Evolutionary conservation across 306 rosid species (phyloP), one percentile per base, ranked within the genome.

Genomic region (Luffa aegyptiaca): DNA sequence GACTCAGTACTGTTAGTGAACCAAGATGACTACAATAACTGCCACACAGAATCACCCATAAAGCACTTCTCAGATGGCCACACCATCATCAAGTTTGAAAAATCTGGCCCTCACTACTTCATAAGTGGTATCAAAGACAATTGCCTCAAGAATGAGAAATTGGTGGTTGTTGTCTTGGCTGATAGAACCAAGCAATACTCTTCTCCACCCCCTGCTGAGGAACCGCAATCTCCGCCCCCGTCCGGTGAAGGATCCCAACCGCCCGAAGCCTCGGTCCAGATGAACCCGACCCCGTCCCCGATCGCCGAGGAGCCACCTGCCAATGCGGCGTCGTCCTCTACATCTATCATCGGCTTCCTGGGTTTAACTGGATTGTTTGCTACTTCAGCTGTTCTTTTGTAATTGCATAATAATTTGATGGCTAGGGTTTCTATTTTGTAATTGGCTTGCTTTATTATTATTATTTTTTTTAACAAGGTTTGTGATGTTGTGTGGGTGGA

Each of bases 101-200:
- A 80, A 61, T 90, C 99, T 3, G 99, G 99, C 20, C 75, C 90
- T 51, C 85, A 87, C 84, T 90, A 51, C 82, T 96, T 96, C 90
- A 86, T 93, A 18, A 96, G 99, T 75, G 99, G 99, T 4, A 90
- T 82, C 87, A 89, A 85, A 80, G 90, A 93, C 14, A 86, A 82
- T 81, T 96, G 99, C 77, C 77, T 57, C 49, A 93, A 93, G 79
- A 96, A 93, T 83, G 93, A 96, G 87, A 96, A 96, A 83, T 3
- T 96, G 65, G 83, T 81, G 51, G 88, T 91, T 39, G 76, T 82
- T 82, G 97, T 96, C 2, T 48, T 96, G 85, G 87, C 97, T 17
- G 91, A 96, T 26, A 88, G 94, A 80, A 89, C 71, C 84, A 82
- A 86, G 49, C 69, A 74, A 80, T 76, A 65, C 8, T 59, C 90